Evolutionary conservation across 139 green algal species (phyloP).

Genomic region (Tetraselmis chui): DNA sequence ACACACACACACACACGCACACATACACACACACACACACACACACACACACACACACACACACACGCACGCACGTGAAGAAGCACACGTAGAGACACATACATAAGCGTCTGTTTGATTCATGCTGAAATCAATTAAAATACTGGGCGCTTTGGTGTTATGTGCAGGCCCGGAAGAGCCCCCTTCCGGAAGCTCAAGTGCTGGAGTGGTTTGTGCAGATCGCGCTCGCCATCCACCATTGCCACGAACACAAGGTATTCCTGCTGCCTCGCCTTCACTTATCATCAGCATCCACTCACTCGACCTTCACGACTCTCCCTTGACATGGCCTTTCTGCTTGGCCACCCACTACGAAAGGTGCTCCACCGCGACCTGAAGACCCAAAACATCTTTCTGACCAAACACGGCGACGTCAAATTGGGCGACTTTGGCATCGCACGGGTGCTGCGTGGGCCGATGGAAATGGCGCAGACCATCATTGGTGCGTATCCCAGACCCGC

Average conservation of each 20-base stretch:
- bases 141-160: slow-evolving; percentile 9
- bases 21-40: not conserved
- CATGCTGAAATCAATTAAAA: not conserved
- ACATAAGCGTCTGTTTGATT: not conserved
- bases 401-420: slow-evolving; percentile 39
- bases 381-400: slow-evolving; percentile 52
- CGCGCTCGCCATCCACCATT: not conserved
- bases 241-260: not conserved
- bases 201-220: slow-evolving; percentile 35
- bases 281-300: not conserved
- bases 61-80: not conserved
- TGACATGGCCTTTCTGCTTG: no score
- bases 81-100: not conserved
- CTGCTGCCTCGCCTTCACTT: not conserved
- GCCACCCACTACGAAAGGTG: no score
- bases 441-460: slow-evolving; percentile 21
- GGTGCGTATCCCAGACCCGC: no score
- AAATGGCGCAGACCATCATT: slow-evolving; percentile 35
- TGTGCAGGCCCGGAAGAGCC: slow-evolving; percentile 15
- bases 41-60: not conserved
- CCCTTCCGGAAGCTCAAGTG: slow-evolving; percentile 33
- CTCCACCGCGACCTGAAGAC: slow-evolving; percentile 62
- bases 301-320: no score
- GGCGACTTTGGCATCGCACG: slow-evolving; percentile 61
- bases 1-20: not conserved